Base-by-base conservation (phyloP, 495 filamentous ascomycete species). In the Aspergillus bridgeri region DNA sequence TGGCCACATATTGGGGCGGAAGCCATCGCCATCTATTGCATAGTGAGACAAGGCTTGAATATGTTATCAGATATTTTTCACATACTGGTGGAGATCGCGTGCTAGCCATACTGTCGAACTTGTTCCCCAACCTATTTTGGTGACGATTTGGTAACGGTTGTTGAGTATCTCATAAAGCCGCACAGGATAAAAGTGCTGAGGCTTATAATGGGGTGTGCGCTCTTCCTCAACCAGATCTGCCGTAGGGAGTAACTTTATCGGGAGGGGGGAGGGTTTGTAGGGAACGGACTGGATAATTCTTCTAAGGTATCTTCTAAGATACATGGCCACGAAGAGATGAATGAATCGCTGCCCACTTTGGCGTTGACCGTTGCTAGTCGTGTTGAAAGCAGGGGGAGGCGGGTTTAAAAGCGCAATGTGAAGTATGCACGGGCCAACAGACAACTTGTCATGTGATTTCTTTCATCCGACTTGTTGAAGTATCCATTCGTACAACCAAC, bases 41-140 rank as follows among this genome's bases (percentile, higher is more conserved):
- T 49, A n/a, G n/a, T n/a, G n/a, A n/a, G n/a, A n/a, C n/a, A n/a
- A n/a, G n/a, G n/a, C n/a, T n/a, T n/a, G n/a, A n/a, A n/a, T n/a
- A n/a, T n/a, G n/a, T n/a, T n/a, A n/a, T 52, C n/a, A 65, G 54
- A n/a, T n/a, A n/a, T n/a, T n/a, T n/a, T n/a, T n/a, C n/a, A n/a
- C n/a, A n/a, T 65, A 68, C 65, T 64, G 56, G 57, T 69, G 50
- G 4, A 76, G 65, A 67, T 78, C 71, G n/a, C 62, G 67, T n/a
- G 68, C 69, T n/a, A 80, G 66, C 77, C 73, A 82, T 17, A 77
- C 69, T 1, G 77, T 81, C 11, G 78, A 81, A 29, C 48, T 62
- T 6, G 65, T 61, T 2, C 77, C 80, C 63, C 66, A 80, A n/a
- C 79, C 77, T 20, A 83, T 63, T 60, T 83, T 81, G 13, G 65